Conservation (phyloP, 768 basidiomycete species). For the Jaapia argillacea region DNA sequence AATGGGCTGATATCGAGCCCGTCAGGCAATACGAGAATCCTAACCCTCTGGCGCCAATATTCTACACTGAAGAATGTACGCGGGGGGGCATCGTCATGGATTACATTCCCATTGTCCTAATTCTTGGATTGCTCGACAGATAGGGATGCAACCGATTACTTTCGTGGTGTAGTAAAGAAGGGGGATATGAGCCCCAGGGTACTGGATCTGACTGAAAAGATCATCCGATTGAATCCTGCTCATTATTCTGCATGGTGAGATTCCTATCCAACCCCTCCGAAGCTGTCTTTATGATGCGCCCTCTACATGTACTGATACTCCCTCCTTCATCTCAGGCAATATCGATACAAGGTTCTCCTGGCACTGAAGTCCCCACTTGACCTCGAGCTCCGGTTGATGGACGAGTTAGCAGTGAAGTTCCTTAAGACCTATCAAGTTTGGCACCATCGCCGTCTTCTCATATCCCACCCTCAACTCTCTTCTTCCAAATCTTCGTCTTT, state of each 20-base stretch:
- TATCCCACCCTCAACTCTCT: constrained; percentile 39
- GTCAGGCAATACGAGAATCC: constrained; percentile 72
- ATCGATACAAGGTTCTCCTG: constrained; percentile 81
- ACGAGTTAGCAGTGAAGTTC: constrained; percentile 72
- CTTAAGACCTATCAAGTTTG: constrained; percentile 98
- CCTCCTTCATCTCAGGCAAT: constrained; percentile 75
- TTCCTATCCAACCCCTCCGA: constrained; percentile 1
- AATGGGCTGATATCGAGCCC: constrained; percentile 78
- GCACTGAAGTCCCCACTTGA: constrained; percentile 56
- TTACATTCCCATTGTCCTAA: too few relatives aligned
- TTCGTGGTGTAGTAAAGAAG: constrained; percentile 70
- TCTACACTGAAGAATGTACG: constrained; percentile 85
- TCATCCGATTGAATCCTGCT: constrained; percentile 89
- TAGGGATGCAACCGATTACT: constrained; percentile 87
- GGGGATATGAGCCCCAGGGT: constrained; percentile 77
- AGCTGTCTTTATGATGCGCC: constrained; percentile 1
- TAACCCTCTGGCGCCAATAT: constrained; percentile 82
- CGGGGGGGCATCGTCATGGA: too few relatives aligned
- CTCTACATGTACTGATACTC: constrained; percentile 1
- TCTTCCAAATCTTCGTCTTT: constrained; percentile 5
- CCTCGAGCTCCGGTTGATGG: constrained; percentile 78
- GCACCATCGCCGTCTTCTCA: constrained; percentile 81
- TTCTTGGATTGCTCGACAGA: constrained; percentile 35
- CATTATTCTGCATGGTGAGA: constrained; percentile 96
- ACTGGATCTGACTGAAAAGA: constrained; percentile 76